Evolutionary conservation across 495 filamentous ascomycete genomes (phyloP), one percentile per base, ranked within the genome.

Genomic region (Talaromyces nanjingensis): DNA sequence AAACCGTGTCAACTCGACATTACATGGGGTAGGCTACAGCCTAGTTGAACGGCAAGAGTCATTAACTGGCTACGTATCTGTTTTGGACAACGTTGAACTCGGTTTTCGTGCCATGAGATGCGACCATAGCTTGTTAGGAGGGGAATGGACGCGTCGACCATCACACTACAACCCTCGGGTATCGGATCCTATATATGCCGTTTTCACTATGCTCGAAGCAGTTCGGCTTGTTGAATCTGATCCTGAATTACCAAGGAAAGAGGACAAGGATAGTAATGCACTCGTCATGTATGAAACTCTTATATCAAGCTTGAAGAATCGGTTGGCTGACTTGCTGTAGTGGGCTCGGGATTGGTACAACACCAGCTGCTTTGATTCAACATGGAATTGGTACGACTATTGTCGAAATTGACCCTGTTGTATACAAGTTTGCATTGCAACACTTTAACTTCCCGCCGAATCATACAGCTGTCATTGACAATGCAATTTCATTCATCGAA

Each of bases 161-260:
- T 65, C 66, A 3, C 67, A 71, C 33, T 78, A 80, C 69, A 71
- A 67, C 0, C 77, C 79, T 8, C 78, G 86, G 25, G 76, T 89
- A 20, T 84, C 84, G 24, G 94, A 98, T 71, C 91, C 94, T 0
- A 89, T 98, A 55, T 98, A 97, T 67, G 88, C 91, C 0, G 86
- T 98, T 16, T 98, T 98, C 73, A 85, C 88, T 20, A 96, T 93
- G 81, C 83, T 98, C 27, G 94, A 98, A 71, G 91, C 93, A 4
- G 90, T 97, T 7, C 83, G 94, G 31, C 80, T 98, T 25, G 81
- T 96, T 37, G 81, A 91, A 66, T 76, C 78, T 3, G 79, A 83
- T 59, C 61, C 73, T 64, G 66, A 72, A 24, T 67, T 78, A 64
- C 73, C 81, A 20, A 11, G 18, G 42, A 69, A 76, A 74, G 73